phyloP scores from a whole-genome alignment of 83 land plant species.

The Diphasiastrum complanatum region DNA sequence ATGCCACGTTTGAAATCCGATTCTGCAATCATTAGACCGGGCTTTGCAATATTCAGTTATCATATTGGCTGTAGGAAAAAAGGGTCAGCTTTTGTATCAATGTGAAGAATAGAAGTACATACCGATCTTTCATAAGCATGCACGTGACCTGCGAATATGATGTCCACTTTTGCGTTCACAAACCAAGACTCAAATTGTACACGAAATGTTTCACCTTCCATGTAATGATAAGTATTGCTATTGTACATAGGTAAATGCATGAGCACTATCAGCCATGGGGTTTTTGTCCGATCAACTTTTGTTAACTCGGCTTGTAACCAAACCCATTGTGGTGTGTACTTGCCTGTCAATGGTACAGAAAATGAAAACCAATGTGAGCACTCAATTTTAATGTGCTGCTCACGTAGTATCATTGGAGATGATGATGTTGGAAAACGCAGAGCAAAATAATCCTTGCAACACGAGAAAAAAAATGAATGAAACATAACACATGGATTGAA shows the following conservation, averaged over 20 bases:
- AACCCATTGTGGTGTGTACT: constrained; percentile 23
- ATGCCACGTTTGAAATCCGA: constrained; percentile 9
- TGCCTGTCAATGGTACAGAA: no score
- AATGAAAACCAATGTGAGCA: no score
- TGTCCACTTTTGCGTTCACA: constrained; percentile 22
- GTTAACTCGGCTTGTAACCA: constrained; percentile 16
- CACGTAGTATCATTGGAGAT: no score
- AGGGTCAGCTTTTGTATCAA: neutral
- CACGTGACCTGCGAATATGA: constrained; percentile 36
- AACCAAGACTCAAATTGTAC: constrained; percentile 22
- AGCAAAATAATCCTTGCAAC: no score
- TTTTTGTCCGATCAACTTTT: constrained; percentile 27
- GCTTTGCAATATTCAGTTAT: neutral
- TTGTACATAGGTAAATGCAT: constrained; percentile 35
- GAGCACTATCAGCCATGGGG: constrained; percentile 33
- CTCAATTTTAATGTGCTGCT: no score
- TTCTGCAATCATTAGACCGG: constrained; percentile 1
- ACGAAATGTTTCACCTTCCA: constrained; percentile 38
- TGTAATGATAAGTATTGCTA: constrained; percentile 27
- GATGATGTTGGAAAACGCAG: no score
- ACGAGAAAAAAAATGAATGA: no score
- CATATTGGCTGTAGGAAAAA: neutral
- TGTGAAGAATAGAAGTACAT: neutral
- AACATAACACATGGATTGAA: no score
- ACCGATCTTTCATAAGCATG: constrained; percentile 35